Conservation (phyloP, 176 grass and related monocot species). For the Oryza rufipogon region DNA sequence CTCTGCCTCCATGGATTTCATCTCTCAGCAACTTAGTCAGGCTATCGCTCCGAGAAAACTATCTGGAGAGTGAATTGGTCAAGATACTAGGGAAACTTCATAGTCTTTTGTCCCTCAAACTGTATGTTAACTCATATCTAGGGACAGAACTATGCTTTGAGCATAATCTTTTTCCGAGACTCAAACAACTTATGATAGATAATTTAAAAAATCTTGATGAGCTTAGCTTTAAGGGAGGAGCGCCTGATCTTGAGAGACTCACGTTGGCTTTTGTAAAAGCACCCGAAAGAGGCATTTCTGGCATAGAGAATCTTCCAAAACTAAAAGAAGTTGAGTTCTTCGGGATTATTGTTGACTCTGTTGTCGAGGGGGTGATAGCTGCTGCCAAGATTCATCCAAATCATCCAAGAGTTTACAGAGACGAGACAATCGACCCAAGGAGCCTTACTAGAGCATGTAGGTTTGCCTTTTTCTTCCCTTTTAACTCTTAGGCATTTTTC, state of each 20-base stretch:
- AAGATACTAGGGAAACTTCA: neutral
- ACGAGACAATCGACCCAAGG: neutral
- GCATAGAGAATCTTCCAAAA: neutral
- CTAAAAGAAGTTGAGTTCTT: slow-evolving; percentile 33
- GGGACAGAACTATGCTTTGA: slow-evolving; percentile 8
- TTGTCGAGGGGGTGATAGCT: neutral
- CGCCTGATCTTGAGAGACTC: slow-evolving; percentile 13
- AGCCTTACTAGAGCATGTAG: too few species aligned
- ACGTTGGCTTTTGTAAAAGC: neutral
- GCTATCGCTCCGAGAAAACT: neutral
- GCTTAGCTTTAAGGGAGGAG: slow-evolving; percentile 20
- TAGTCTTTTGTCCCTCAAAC: slow-evolving; percentile 30
- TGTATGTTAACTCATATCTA: neutral
- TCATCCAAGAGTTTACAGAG: slow-evolving; percentile 1
- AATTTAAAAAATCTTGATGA: neutral
- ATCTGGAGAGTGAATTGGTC: neutral
- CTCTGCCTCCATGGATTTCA: neutral
- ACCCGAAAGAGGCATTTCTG: neutral
- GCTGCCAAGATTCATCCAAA: neutral
- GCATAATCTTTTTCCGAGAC: neutral
- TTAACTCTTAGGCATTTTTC: too few species aligned
- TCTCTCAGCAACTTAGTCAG: neutral
- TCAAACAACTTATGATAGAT: slow-evolving; percentile 23
- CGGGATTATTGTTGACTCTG: neutral
- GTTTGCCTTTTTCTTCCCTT: too few species aligned